Conservation (phyloP, 805 yeast species). For the Dipodascopsis uninucleata region DNA sequence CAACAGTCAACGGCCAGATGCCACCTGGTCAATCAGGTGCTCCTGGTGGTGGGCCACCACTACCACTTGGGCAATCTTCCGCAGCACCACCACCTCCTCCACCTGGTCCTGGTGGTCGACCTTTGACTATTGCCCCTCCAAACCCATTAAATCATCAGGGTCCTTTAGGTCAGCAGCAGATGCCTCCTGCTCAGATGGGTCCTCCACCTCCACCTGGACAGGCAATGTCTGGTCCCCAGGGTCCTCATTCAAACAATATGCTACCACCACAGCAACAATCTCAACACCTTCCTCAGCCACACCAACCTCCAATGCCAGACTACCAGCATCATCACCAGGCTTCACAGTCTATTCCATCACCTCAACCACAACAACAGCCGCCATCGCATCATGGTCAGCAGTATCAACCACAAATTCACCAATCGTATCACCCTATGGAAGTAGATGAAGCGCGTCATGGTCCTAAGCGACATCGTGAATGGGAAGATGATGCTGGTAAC, state of each 20-base stretch:
- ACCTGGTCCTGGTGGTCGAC: constrained; percentile 18
- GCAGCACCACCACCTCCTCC: constrained; percentile 21
- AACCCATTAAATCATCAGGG: constrained; percentile 25
- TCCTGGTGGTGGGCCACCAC: constrained; percentile 8
- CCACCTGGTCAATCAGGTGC: no score
- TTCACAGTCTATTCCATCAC: constrained; percentile 37
- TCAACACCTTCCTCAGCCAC: constrained; percentile 17
- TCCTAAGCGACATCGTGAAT: constrained; percentile 23
- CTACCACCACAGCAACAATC: constrained; percentile 21
- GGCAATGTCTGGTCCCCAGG: constrained; percentile 23
- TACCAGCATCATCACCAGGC: constrained; percentile 32
- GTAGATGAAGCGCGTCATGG: constrained; percentile 1
- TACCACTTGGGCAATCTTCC: constrained; percentile 2
- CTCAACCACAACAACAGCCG: constrained; percentile 37
- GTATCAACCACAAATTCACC: constrained; percentile 25
- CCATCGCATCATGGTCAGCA: no score
- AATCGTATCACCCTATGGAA: constrained; percentile 11
- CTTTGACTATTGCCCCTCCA: constrained; percentile 20
- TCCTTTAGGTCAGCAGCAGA: constrained; percentile 32
- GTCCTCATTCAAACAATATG: constrained; percentile 26
- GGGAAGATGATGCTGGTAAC: constrained; percentile 21
- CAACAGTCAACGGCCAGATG: constrained; percentile 31
- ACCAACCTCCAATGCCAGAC: constrained; percentile 14
- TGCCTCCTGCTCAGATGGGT: constrained; percentile 27
- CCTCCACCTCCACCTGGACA: constrained; percentile 27